phyloP scores from a whole-genome alignment of 2,329 filamentous ascomycete species.

The Boeremia lycopersici region DNA sequence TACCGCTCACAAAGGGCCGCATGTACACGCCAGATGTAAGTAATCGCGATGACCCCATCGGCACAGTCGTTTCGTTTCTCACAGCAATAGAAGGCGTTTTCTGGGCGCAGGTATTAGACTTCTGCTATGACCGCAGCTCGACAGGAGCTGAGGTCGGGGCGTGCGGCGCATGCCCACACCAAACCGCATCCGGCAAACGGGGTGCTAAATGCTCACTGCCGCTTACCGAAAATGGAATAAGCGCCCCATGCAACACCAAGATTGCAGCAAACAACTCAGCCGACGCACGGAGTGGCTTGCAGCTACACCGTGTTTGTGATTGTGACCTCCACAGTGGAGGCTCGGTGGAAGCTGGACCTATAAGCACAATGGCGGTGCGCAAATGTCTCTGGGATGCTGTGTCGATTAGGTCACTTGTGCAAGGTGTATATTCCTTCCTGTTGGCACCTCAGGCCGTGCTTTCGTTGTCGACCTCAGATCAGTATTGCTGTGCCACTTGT shows the following conservation, averaged over 20 bases:
- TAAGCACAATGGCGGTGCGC: slow-evolving; percentile 3
- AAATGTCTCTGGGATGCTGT: slow-evolving; percentile 3
- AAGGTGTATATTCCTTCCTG: slow-evolving; percentile 9
- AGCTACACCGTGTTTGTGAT: slow-evolving; percentile 15
- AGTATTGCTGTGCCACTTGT: slow-evolving; percentile 12
- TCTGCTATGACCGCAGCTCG: slow-evolving; percentile 18
- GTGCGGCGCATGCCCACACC: slow-evolving; percentile 23
- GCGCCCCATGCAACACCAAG: slow-evolving; percentile 27
- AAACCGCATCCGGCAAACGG: slow-evolving; percentile 17
- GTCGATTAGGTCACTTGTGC: slow-evolving; percentile 7
- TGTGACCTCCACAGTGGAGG: slow-evolving; percentile 7
- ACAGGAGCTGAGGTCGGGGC: slow-evolving; percentile 13
- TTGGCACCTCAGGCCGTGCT: slow-evolving; percentile 2
- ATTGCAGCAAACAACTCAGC: slow-evolving; percentile 21
- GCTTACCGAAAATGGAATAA: slow-evolving; percentile 21
- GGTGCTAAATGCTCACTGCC: slow-evolving; percentile 5
- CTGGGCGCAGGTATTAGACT: slow-evolving; percentile 15
- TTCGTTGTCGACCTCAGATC: slow-evolving; percentile 6
- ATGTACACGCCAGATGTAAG: neutral
- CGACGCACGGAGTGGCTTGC: slow-evolving; percentile 6
- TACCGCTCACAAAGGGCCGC: neutral
- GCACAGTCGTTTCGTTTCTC: neutral
- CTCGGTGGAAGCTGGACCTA: slow-evolving; percentile 14
- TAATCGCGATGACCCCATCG: neutral
- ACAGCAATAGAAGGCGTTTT: slow-evolving; percentile 8